Conservation (phyloP, 1,139 yeast genomes). For the Hyphopichia pseudoburtonii region DNA sequence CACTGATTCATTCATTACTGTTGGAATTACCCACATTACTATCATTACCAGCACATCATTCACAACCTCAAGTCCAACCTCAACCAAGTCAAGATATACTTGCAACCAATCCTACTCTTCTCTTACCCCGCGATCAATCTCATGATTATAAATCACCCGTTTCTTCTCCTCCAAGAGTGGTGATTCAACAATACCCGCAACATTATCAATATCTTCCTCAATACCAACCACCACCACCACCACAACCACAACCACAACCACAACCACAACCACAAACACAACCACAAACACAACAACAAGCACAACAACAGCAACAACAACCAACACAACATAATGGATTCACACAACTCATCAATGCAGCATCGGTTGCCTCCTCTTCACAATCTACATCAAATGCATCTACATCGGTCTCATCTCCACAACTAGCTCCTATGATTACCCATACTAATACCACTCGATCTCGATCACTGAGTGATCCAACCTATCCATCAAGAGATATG, state of each 20-base stretch:
- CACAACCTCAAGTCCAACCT: neutral
- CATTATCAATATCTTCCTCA: neutral
- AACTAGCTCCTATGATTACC: slow-evolving; percentile 5
- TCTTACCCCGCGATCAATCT: slow-evolving; percentile 7
- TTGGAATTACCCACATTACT: slow-evolving; percentile 23
- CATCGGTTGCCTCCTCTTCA: slow-evolving; percentile 6
- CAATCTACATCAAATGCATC: no score
- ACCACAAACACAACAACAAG: neutral
- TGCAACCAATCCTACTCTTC: neutral
- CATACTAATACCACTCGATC: slow-evolving; percentile 3
- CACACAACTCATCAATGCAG: slow-evolving; percentile 1
- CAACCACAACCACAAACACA: neutral
- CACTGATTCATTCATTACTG: slow-evolving; percentile 30
- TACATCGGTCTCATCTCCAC: slow-evolving; percentile 4
- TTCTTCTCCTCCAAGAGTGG: neutral
- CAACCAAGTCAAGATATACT: neutral
- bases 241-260: slow-evolving; percentile 1
- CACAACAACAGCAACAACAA: neutral
- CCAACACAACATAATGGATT: no score
- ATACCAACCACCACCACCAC: neutral
- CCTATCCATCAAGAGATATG: no score
- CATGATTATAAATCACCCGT: slow-evolving; percentile 7
- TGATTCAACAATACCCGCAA: no score
- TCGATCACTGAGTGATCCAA: slow-evolving; percentile 5
- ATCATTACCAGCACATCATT: neutral